phyloP scores from a whole-genome alignment of 1,284 basidiomycete species.

The Cutaneotrichosporon curvatum region DNA sequence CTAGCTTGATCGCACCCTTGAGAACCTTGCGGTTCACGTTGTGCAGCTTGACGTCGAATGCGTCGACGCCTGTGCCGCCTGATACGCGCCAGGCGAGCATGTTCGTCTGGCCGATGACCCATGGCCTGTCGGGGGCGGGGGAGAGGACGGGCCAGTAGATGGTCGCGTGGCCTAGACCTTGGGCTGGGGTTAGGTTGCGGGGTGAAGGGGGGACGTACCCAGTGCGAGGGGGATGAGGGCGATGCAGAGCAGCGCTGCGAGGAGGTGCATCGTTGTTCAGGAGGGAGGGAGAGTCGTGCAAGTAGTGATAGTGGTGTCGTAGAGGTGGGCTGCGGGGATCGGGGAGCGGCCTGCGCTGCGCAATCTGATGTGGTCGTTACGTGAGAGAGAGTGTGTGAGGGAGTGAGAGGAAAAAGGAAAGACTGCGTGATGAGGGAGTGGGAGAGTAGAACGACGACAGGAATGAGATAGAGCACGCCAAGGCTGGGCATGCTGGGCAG shows the following conservation, averaged over 20 bases:
- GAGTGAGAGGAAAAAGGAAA: too few relatives aligned
- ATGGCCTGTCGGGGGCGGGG: conserved; percentile 32
- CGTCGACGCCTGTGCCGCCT: conserved; percentile 38
- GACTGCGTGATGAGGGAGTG: too few relatives aligned
- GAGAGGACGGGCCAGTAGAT: conserved; percentile 44
- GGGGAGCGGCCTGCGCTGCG: background rate
- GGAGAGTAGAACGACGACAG: too few relatives aligned
- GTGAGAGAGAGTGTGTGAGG: too few relatives aligned
- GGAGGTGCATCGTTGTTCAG: conserved; percentile 1
- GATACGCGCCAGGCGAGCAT: conserved; percentile 39
- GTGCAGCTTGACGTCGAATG: conserved; percentile 45
- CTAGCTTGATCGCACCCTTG: conserved; percentile 40
- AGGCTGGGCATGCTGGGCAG: too few relatives aligned
- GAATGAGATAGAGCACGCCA: too few relatives aligned
- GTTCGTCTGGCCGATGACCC: conserved; percentile 42
- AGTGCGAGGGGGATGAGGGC: conserved; percentile 16
- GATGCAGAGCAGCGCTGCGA: background rate
- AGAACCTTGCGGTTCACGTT: conserved; percentile 40
- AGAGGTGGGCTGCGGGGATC: background rate
- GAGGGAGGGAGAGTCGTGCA: too few relatives aligned
- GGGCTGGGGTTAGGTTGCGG: background rate
- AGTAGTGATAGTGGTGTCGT: too few relatives aligned
- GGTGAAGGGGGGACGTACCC: conserved; percentile 15
- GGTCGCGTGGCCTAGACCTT: conserved; percentile 12
- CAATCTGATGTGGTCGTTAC: too few relatives aligned